Evolutionary conservation across 169 alveolate genomes (phyloP).

Genomic region (Eimeria maxima): DNA sequence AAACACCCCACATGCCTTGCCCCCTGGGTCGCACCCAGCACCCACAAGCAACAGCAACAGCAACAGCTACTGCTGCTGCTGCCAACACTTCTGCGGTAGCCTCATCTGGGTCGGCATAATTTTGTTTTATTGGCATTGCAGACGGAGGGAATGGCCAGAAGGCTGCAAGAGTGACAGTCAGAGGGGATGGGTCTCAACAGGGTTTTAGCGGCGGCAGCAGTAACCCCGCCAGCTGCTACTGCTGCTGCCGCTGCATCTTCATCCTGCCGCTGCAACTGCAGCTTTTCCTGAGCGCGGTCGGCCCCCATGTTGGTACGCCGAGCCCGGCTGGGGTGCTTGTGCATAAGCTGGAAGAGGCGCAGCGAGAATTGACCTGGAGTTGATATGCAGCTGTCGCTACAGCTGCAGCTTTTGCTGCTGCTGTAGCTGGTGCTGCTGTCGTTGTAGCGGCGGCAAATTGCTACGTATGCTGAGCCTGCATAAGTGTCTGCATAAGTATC

Average conservation of each 20-base stretch:
- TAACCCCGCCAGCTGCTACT: background rate
- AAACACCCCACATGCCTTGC: background rate
- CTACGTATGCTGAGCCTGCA: constrained; percentile 12
- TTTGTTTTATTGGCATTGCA: constrained; percentile 47
- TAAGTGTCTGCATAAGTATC: background rate
- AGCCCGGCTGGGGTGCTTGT: background rate
- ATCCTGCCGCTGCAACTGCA: background rate
- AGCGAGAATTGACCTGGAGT: background rate
- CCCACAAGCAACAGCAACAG: background rate
- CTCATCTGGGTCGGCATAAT: background rate
- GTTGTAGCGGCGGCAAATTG: background rate
- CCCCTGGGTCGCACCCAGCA: constrained; percentile 30
- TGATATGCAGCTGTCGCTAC: constrained; percentile 32
- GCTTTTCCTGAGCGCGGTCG: background rate
- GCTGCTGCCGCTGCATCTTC: background rate
- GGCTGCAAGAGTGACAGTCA: background rate
- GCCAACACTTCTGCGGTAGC: background rate
- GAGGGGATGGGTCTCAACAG: background rate
- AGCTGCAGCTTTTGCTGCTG: background rate
- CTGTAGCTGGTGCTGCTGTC: background rate
- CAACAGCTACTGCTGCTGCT: constrained; percentile 16
- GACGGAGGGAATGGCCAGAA: background rate
- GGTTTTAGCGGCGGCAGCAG: constrained; percentile 25
- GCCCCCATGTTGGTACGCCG: background rate
- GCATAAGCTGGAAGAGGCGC: constrained; percentile 16